These are phyloP conservation scores for Ziziphus jujuba DNA, from an alignment of 306 rosid species.

Conservation along the genomic window DNA sequence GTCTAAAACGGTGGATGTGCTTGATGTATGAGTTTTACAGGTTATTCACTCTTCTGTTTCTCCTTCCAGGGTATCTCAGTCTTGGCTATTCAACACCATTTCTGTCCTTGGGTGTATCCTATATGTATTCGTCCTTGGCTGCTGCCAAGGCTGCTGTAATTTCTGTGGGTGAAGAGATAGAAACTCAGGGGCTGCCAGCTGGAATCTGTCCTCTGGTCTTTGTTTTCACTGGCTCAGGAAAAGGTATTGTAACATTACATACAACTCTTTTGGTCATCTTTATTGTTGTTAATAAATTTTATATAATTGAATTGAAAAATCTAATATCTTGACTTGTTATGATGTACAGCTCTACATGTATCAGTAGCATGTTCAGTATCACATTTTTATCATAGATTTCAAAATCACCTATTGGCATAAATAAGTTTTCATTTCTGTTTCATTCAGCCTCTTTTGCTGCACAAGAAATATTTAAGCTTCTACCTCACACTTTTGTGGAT, in stretches of 20 bases:
- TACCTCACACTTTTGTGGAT: conserved; percentile 85
- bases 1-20: not conserved
- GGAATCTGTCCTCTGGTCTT: conserved; percentile 91
- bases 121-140: conserved; percentile 92
- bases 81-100: conserved; percentile 98
- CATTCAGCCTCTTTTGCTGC: conserved; percentile 84
- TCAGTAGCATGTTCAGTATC: too few species aligned
- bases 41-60: not conserved
- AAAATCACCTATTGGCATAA: not conserved
- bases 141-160: conserved; percentile 96
- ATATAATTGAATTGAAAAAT: not conserved
- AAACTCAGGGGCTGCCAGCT: conserved; percentile 71
- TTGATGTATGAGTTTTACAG: not conserved
- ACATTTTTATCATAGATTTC: too few species aligned
- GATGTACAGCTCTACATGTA: not conserved
- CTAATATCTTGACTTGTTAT: not conserved
- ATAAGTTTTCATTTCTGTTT: conserved; percentile 13
- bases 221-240: conserved; percentile 91
- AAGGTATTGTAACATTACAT: conserved; percentile 43
- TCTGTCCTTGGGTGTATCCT: conserved; percentile 86
- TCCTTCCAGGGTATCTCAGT: conserved; percentile 66
- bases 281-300: too few species aligned
- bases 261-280: not conserved
- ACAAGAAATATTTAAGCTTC: conserved; percentile 87
- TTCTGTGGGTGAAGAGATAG: conserved; percentile 92